These are phyloP conservation scores for Lecanosticta acicola DNA, from an alignment of 2,329 filamentous ascomycete genomes.

Conservation along the genomic window DNA sequence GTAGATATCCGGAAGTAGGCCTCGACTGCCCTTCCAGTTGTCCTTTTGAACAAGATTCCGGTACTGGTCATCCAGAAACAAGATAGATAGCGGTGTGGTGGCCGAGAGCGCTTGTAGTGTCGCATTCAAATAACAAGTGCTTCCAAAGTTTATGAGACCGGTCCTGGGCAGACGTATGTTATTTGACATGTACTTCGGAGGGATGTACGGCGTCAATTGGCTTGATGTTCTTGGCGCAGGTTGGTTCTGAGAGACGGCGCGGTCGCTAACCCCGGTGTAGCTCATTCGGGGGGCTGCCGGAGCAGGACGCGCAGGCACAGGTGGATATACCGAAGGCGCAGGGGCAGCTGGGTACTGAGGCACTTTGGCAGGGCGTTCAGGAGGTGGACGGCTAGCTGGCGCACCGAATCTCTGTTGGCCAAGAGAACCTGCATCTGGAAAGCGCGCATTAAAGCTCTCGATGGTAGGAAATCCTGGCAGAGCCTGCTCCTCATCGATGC, in stretches of 20 bases:
- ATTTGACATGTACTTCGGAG: slow-evolving; percentile 40
- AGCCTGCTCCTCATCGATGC: slow-evolving; percentile 13
- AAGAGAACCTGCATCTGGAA: slow-evolving; percentile 62
- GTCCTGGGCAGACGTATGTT: slow-evolving; percentile 53
- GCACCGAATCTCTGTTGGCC: slow-evolving; percentile 50
- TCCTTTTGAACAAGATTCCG: slow-evolving; percentile 52
- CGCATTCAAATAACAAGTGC: slow-evolving; percentile 91
- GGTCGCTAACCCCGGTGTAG: slow-evolving; percentile 74
- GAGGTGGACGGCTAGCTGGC: slow-evolving; percentile 30
- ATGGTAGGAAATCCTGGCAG: slow-evolving; percentile 38
- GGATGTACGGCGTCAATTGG: slow-evolving; percentile 41
- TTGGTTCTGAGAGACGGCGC: slow-evolving; percentile 35
- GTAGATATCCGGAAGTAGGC: slow-evolving; percentile 57
- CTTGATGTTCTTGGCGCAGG: slow-evolving; percentile 31
- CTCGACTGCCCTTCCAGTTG: slow-evolving; percentile 62
- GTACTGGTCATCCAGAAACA: slow-evolving; percentile 61
- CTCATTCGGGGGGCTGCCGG: slow-evolving; percentile 57
- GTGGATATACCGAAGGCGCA: slow-evolving; percentile 26
- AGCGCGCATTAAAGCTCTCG: slow-evolving; percentile 79
- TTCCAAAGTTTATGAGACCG: slow-evolving; percentile 73
- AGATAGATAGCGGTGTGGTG: slow-evolving; percentile 57
- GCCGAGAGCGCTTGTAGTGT: slow-evolving; percentile 76
- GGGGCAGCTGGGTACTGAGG: slow-evolving; percentile 30
- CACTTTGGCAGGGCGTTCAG: slow-evolving; percentile 25
- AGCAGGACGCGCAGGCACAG: slow-evolving; percentile 55